Evolutionary conservation across 2,329 filamentous ascomycete genomes (phyloP).

Genomic region (Bertia moriformis): DNA sequence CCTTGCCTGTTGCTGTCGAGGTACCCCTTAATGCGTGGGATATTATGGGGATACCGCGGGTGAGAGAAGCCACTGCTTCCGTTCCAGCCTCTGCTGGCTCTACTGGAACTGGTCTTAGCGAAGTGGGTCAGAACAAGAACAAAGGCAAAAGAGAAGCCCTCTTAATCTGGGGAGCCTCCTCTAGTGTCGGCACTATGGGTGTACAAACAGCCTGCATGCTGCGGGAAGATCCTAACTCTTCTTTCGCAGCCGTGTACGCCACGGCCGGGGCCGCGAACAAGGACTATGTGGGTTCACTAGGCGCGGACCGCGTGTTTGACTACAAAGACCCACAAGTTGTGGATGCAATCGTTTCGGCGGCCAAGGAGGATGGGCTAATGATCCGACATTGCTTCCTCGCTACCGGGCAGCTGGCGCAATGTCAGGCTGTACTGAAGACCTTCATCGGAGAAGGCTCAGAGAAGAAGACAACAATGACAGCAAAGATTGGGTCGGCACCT

Average conservation of each 20-base stretch:
- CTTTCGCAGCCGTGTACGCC: constrained; percentile 23
- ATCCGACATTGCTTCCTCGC: constrained; percentile 26
- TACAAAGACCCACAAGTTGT: constrained; percentile 17
- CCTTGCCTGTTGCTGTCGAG: constrained; percentile 19
- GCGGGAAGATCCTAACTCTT: constrained; percentile 14
- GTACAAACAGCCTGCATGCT: constrained; percentile 22
- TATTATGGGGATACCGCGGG: constrained; percentile 15
- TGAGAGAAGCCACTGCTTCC: constrained; percentile 5
- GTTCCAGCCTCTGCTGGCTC: not conserved
- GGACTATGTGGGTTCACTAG: constrained; percentile 16
- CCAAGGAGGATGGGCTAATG: constrained; percentile 16
- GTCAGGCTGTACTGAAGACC: constrained; percentile 19
- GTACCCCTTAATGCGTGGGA: constrained; percentile 23
- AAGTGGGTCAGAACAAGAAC: not conserved
- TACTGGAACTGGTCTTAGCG: not conserved
- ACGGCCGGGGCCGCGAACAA: constrained; percentile 18
- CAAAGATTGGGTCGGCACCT: constrained; percentile 21
- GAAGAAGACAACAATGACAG: constrained; percentile 4
- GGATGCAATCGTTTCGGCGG: constrained; percentile 17
- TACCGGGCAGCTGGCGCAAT: constrained; percentile 15
- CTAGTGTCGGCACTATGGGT: constrained; percentile 27
- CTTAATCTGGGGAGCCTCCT: constrained; percentile 27
- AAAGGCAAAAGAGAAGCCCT: constrained; percentile 14
- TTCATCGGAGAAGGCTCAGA: constrained; percentile 9
- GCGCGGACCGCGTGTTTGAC: constrained; percentile 24